Percentiles rank a stretch among this genome's conserved stretches.
These are phyloP conservation scores for Entoloma clypeatum DNA, from an alignment of 1,284 basidiomycete species.

Conservation along the genomic window DNA sequence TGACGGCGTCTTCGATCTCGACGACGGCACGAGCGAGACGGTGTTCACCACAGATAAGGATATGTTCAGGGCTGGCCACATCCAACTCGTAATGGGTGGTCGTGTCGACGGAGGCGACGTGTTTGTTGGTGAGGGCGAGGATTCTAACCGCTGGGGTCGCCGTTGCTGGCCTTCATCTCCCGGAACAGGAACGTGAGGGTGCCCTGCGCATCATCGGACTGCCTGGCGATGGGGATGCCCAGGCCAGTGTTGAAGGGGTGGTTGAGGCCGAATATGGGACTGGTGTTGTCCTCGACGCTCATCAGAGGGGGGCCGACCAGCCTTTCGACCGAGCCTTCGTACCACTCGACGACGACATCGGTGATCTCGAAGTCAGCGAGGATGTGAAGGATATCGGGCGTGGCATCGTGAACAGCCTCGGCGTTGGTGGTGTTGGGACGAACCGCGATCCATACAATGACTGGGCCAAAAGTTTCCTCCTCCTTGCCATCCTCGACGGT, in stretches of 20 bases:
- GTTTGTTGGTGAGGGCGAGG: slow-evolving; percentile 19
- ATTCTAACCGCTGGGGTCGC: too few species aligned
- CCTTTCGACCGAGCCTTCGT: slow-evolving; percentile 26
- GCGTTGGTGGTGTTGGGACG: slow-evolving; percentile 33
- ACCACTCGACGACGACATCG: slow-evolving; percentile 34
- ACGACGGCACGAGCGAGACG: too few species aligned
- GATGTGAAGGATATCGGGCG: slow-evolving; percentile 34
- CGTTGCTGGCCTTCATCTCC: too few species aligned
- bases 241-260: slow-evolving; percentile 25
- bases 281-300: slow-evolving; percentile 22
- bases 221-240: slow-evolving; percentile 26
- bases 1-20: too few species aligned
- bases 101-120: slow-evolving; percentile 20
- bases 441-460: slow-evolving; percentile 37
- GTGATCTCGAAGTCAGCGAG: slow-evolving; percentile 27
- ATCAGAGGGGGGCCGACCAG: slow-evolving; percentile 20
- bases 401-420: slow-evolving; percentile 28
- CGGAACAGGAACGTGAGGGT: too few species aligned
- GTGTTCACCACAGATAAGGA: slow-evolving; percentile 27
- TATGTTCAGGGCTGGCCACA: slow-evolving; percentile 22
- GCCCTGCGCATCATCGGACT: too few species aligned
- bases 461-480: slow-evolving; percentile 26
- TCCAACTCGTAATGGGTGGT: slow-evolving; percentile 26
- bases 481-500: slow-evolving; percentile 28
- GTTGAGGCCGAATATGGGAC: slow-evolving; percentile 23